Evolutionary conservation across 2,329 filamentous ascomycete genomes (phyloP), one percentile per base, ranked within the genome.

Genomic region (Penicillium hesseltinei): DNA sequence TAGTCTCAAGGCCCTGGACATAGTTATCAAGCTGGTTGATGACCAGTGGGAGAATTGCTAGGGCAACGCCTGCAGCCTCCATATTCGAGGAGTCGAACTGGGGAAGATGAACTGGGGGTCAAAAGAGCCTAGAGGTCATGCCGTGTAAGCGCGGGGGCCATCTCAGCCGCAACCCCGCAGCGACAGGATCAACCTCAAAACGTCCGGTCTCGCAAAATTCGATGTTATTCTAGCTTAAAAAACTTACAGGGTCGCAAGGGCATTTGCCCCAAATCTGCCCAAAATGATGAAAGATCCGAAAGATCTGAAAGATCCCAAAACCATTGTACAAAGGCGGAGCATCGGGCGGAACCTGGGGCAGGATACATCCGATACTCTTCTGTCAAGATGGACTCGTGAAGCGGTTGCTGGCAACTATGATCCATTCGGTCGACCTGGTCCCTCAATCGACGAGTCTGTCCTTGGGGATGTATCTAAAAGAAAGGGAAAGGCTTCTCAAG

Each of bases 11-110:
- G 3, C 76, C 72, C 43, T 75, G 71, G 40, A 75, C 71, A 49
- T 76, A 77, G 36, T 67, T 67, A 38, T 75, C 72, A 17, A 71
- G 40, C 9, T 61, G 62, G 4, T 60, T 57, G 21, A 78, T 72
- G 6, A 77, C 57, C 2, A 78, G 53, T 6, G 76, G 75, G 8
- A 78, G 55, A 25, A 69, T 66, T 35, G 72, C 76, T n/a, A 77
- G 62, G 1, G 73, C 66, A 6, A 71, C 23, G 4, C 68, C 67
- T 15, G 62, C 61, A 4, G 62, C 54, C 44, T 70, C 65, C 3
- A 66, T 54, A 10, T 47, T 27, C 4, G 15, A 43, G 23, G 13
- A 23, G 7, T n/a, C 4, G 8, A n/a, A 5, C 5, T 2, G 21
- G 15, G 10, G 15, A 43, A 42, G 7, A 25, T 43, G 40, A 43